These are phyloP conservation scores for Ceratocystis diversiconidia DNA, from an alignment of 2,329 filamentous ascomycete genomes.

Conservation along the genomic window DNA sequence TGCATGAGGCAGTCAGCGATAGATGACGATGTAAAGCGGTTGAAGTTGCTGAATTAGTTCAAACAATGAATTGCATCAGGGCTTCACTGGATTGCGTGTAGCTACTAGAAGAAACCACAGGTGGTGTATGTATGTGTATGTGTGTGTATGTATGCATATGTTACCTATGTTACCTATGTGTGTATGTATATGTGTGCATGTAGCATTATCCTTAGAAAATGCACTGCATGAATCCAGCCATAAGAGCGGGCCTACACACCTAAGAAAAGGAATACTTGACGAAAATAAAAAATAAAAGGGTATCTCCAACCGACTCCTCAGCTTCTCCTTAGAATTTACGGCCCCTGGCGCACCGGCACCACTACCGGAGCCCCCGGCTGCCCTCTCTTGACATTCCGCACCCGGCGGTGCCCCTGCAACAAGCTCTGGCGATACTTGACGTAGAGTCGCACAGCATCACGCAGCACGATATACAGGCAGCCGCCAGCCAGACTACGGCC, in stretches of 20 bases:
- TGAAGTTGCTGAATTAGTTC: background rate
- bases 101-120: background rate
- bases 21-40: background rate
- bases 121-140: background rate
- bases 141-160: background rate
- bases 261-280: background rate
- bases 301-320: background rate
- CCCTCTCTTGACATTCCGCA: slow-evolving; percentile 33
- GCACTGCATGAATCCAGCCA: background rate
- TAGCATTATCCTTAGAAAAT: background rate
- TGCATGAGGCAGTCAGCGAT: background rate
- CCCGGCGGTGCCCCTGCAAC: slow-evolving; percentile 38
- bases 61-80: background rate
- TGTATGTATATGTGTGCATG: background rate
- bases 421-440: slow-evolving; percentile 48
- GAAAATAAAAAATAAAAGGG: background rate
- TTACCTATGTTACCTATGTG: background rate
- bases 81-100: background rate
- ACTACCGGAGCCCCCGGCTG: background rate
- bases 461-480: slow-evolving; percentile 73
- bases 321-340: background rate
- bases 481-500: slow-evolving; percentile 80
- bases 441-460: slow-evolving; percentile 49
- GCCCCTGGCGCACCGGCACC: background rate
- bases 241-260: background rate